phyloP scores from a whole-genome alignment of 306 rosid genomes.

The Fagus crenata region DNA sequence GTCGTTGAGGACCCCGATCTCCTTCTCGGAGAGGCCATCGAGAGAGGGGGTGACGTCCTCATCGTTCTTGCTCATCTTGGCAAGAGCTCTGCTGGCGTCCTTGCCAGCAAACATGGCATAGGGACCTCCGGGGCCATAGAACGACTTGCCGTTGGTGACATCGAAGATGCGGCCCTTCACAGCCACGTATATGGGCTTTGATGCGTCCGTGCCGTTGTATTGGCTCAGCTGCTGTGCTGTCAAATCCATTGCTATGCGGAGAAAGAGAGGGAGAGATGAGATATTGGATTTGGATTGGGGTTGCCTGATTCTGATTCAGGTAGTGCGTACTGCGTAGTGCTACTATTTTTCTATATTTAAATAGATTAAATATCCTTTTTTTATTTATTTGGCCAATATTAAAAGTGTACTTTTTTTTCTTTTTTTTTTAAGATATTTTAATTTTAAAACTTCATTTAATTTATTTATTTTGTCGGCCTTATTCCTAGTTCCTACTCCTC shows the following conservation, averaged over 20 bases:
- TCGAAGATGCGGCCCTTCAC: conserved; percentile 79
- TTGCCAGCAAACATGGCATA: conserved; percentile 94
- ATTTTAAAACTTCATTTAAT: no score
- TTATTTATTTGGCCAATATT: no score
- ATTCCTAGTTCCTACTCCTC: no score
- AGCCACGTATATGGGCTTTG: conserved; percentile 82
- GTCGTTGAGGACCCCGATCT: conserved; percentile 89
- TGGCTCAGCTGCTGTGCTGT: conserved; percentile 53
- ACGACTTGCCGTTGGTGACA: conserved; percentile 75
- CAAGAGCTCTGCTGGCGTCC: conserved; percentile 95
- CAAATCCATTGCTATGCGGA: conserved; percentile 52
- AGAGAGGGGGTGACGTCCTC: conserved; percentile 64
- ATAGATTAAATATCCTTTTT: no score
- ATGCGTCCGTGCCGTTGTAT: conserved; percentile 74
- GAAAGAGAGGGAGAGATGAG: neutral
- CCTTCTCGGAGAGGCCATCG: conserved; percentile 88
- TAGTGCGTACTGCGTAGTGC: no score
- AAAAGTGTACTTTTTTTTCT: no score
- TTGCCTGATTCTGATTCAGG: no score
- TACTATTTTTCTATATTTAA: no score
- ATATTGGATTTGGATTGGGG: no score
- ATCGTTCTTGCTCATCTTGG: conserved; percentile 90
- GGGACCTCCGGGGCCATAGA: conserved; percentile 92
- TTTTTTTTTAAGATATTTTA: no score
- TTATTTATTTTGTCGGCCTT: no score